Evolutionary conservation across 176 grass and related monocot species (phyloP).

Genomic region (Cocos nucifera): DNA sequence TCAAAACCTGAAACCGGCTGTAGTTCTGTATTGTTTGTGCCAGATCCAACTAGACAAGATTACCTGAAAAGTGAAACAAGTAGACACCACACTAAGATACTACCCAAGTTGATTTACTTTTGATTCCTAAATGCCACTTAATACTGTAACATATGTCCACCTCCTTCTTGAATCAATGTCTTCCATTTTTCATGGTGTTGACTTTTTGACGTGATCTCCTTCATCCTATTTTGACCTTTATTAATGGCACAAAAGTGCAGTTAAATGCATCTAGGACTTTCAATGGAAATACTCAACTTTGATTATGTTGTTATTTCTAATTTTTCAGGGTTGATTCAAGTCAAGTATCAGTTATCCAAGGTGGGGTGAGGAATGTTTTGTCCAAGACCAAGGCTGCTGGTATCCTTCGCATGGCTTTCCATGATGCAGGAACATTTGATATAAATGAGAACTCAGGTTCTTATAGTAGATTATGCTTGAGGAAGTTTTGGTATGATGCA

Average conservation of each 20-base stretch:
- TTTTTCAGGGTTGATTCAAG: slow-evolving; percentile 35
- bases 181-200: no score
- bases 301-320: slow-evolving; percentile 6
- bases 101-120: no score
- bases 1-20: no score
- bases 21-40: no score
- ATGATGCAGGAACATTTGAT: slow-evolving; percentile 89
- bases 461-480: not conserved
- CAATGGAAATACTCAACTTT: not conserved
- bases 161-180: no score
- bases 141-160: no score
- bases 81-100: no score
- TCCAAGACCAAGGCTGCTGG: slow-evolving; percentile 78
- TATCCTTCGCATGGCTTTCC: slow-evolving; percentile 82
- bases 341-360: slow-evolving; percentile 54
- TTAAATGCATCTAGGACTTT: slow-evolving; percentile 9
- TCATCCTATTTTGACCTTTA: not conserved
- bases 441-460: slow-evolving; percentile 66
- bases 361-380: slow-evolving; percentile 57
- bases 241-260: not conserved
- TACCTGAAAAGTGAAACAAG: no score
- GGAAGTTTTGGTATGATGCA: not conserved
- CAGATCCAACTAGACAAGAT: no score
- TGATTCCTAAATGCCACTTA: no score
- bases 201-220: no score